phyloP scores from a whole-genome alignment of 192 early-diverging fungal species.

The Coemansia sp. region DNA sequence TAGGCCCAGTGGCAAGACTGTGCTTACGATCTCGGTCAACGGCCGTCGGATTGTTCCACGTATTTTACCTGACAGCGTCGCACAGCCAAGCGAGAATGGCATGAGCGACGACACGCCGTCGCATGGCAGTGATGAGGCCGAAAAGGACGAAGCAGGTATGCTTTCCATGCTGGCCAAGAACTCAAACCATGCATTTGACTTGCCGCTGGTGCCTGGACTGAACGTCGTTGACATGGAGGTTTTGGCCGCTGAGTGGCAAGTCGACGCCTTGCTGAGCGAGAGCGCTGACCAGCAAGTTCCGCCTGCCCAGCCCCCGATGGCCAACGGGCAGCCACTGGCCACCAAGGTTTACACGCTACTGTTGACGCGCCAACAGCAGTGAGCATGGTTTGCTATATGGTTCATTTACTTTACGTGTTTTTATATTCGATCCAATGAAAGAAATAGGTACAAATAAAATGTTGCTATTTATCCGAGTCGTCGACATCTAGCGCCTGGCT shows the following conservation, averaged over 20 bases:
- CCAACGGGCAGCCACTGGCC: neutral
- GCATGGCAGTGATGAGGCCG: slow-evolving; percentile 34
- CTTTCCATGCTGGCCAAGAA: slow-evolving; percentile 28
- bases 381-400: neutral
- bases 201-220: slow-evolving; percentile 37
- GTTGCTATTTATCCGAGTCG: neutral
- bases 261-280: slow-evolving; percentile 24
- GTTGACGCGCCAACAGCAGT: slow-evolving; percentile 8
- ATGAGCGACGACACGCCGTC: slow-evolving; percentile 37
- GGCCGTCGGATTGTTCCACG: slow-evolving; percentile 38
- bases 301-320: slow-evolving; percentile 17
- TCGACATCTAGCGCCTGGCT: slow-evolving; percentile 14
- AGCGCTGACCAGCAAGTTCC: slow-evolving; percentile 49
- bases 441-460: neutral
- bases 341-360: neutral
- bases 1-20: slow-evolving; percentile 22
- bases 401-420: neutral
- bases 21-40: slow-evolving; percentile 34
- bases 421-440: neutral
- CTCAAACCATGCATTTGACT: slow-evolving; percentile 44
- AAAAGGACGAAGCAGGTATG: slow-evolving; percentile 30
- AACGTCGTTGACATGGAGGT: slow-evolving; percentile 42
- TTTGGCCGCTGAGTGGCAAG: slow-evolving; percentile 33
- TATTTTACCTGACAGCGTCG: slow-evolving; percentile 22
- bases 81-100: slow-evolving; percentile 23